Evolutionary conservation across 2,329 filamentous ascomycete species (phyloP).

Genomic region (Fonsecaea pugnacius): DNA sequence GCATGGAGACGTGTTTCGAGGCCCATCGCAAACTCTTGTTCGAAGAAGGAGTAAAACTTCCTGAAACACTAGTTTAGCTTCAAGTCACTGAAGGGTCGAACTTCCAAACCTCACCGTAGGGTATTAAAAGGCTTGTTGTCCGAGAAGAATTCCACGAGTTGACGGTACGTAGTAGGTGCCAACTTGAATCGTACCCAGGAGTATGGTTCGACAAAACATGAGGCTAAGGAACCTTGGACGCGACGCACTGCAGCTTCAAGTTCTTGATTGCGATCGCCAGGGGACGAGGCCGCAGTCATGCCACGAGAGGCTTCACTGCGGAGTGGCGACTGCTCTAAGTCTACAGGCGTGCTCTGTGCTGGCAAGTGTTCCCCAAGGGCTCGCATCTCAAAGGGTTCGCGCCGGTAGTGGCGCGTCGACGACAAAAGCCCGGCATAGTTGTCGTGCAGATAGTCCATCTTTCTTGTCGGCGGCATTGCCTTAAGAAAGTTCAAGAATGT

Average conservation of each 20-base stretch:
- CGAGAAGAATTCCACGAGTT: background rate
- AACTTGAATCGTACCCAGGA: constrained; percentile 1
- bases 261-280: background rate
- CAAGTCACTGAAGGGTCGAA: background rate
- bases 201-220: background rate
- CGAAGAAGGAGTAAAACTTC: background rate
- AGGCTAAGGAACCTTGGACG: background rate
- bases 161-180: background rate
- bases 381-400: background rate
- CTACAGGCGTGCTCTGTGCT: background rate
- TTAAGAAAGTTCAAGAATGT: background rate
- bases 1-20: background rate
- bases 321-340: background rate
- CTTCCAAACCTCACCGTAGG: background rate
- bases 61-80: background rate
- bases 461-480: background rate
- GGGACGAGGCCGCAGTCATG: background rate
- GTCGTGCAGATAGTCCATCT: background rate
- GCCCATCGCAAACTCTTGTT: background rate
- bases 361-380: background rate
- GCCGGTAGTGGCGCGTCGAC: too few relatives aligned
- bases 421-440: background rate
- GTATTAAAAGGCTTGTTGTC: background rate
- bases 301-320: background rate
- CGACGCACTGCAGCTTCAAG: background rate